Evolutionary conservation across 768 basidiomycete genomes (phyloP), one percentile per base, ranked within the genome.

Genomic region (Leccinum ochraceum): DNA sequence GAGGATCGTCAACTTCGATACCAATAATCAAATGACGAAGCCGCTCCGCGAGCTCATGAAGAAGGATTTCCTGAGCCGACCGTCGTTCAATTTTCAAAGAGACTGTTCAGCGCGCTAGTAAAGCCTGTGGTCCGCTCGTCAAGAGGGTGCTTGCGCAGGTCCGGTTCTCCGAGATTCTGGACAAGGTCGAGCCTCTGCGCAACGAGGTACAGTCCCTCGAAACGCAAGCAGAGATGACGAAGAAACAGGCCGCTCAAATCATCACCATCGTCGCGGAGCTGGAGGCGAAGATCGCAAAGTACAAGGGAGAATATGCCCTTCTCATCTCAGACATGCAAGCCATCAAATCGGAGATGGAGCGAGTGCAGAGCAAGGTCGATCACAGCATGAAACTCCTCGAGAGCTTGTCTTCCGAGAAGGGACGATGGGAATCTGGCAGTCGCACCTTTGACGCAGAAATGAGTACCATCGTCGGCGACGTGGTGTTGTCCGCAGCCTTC

Each of bases 141-240:
- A 97, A 98, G 76, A 98, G 97, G 97, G 96, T 87, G 10, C 83
- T 98, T 59, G 97, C 97, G 1, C 97, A 99, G 78, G 94, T 98
- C 53, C 86, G 86, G 32, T 99, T 94, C 80, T 98, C 97, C 11
- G 94, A 95, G 74, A 99, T 99, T 68, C 78, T 99, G 46, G 95
- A 99, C 79, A 92, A 88, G 75, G 94, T 98, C 17, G 97, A 97
- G 65, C 97, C 97, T 11, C 81, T 98, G 17, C 92, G 95, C 11
- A 90, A 96, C 68, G 96, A 99, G 71, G 95, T 99, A 3, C 89
- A 91, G 69, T 93, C 91, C 14, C 82, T 98, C 50, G 95, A 98
- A 76, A 83, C 81, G 37, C 94, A 97, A 74, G 95, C 96, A 1
- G 92, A 92, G 67, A 90, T 87, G n/a, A 97, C 95, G 34, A 95